Percentiles rank a stretch among this genome's conserved stretches.
phyloP scores from a whole-genome alignment of 129 eudicot species.

The Kitagawia praeruptora region DNA sequence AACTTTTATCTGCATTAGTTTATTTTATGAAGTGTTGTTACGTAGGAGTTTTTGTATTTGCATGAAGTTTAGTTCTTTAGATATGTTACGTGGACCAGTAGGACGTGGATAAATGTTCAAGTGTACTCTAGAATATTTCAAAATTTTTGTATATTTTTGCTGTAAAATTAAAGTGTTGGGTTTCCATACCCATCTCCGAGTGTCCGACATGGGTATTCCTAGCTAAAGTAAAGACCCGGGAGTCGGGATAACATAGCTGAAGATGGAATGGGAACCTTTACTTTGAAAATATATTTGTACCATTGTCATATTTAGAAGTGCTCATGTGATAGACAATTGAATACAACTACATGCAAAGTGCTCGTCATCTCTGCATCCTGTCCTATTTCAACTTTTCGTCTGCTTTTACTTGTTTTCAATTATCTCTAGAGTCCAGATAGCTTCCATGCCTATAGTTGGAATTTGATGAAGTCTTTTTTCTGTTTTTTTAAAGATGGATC shows the following conservation, averaged over 20 bases:
- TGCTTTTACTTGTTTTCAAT: not conserved
- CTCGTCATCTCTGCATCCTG: not conserved
- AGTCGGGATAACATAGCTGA: not conserved
- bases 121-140: not conserved
- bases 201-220: not conserved
- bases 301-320: not conserved
- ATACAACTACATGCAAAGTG: not conserved
- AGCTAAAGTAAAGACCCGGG: not conserved
- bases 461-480: not conserved
- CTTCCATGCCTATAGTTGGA: not conserved
- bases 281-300: not conserved
- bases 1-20: not conserved
- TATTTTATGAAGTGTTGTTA: not conserved
- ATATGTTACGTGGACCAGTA: not conserved
- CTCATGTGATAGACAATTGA: not conserved
- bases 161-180: not conserved
- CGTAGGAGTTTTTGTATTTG: not conserved
- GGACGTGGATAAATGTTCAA: not conserved
- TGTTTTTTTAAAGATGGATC: not conserved
- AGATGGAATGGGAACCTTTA: not conserved
- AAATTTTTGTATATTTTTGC: not conserved
- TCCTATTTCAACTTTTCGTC: not conserved
- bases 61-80: not conserved
- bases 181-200: not conserved
- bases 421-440: not conserved